These are phyloP conservation scores for Rubia balearica DNA, from an alignment of 305 asterid species.

Conservation along the genomic window DNA sequence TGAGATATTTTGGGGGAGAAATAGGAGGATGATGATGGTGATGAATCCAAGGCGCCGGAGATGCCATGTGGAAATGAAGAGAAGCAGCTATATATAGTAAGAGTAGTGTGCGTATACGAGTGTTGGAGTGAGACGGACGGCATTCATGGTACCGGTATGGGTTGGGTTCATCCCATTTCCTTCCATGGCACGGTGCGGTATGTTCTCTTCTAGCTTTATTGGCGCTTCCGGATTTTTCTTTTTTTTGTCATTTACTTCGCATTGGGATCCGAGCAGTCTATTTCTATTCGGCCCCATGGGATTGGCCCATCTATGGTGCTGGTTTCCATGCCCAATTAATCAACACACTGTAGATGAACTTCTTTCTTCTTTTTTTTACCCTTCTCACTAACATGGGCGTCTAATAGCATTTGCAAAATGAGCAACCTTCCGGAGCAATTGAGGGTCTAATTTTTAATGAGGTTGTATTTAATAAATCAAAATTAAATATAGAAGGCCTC, in stretches of 20 bases:
- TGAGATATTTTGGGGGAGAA: constrained; percentile 11
- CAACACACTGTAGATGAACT: too few species aligned
- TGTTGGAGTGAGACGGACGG: not conserved
- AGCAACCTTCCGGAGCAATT: too few species aligned
- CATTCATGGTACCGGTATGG: not conserved
- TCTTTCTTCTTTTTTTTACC: too few species aligned
- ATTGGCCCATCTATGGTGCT: not conserved
- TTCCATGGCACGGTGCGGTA: not conserved
- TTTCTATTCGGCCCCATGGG: not conserved
- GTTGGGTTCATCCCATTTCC: constrained; percentile 4
- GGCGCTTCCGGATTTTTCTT: not conserved
- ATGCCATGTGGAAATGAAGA: constrained; percentile 8
- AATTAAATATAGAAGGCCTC: too few species aligned
- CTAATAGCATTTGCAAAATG: too few species aligned
- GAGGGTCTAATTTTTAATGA: too few species aligned
- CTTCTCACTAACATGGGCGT: too few species aligned
- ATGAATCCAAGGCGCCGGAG: constrained; percentile 20
- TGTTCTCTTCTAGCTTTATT: not conserved
- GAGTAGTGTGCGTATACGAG: not conserved
- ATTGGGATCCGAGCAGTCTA: too few species aligned
- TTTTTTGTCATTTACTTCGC: not conserved
- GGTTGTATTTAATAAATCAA: too few species aligned
- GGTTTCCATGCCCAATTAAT: not conserved
- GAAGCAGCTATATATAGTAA: not conserved
- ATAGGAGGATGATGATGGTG: not conserved